Conservation (phyloP, 768 basidiomycete genomes). For the Tremella yokohamensis region DNA sequence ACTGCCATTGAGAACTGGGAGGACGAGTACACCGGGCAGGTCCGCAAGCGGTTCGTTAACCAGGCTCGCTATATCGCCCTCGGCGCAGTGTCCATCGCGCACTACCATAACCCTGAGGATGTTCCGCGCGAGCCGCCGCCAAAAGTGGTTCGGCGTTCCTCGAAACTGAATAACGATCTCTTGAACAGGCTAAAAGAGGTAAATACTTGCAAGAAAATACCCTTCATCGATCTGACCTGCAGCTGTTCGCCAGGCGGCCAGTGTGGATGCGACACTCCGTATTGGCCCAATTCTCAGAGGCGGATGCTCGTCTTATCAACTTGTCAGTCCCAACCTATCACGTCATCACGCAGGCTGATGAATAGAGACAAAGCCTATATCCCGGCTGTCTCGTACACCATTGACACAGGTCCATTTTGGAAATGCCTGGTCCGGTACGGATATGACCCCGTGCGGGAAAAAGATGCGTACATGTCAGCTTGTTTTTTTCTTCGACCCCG, state of each 20-base stretch:
- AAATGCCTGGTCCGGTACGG: constrained; percentile 80
- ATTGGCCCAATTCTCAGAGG: constrained; percentile 70
- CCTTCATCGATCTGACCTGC: background rate
- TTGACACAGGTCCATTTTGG: constrained; percentile 90
- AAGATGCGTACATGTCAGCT: constrained; percentile 70
- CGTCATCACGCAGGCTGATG: constrained; percentile 6
- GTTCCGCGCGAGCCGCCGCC: constrained; percentile 50
- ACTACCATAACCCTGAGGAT: constrained; percentile 16
- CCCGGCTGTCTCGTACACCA: constrained; percentile 78
- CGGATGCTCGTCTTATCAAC: constrained; percentile 67
- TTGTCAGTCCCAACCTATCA: constrained; percentile 58
- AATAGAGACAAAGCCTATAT: constrained; percentile 74
- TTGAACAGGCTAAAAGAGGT: constrained; percentile 38
- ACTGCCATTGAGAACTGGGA: constrained; percentile 22
- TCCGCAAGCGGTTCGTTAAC: constrained; percentile 29
- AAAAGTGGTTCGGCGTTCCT: constrained; percentile 64
- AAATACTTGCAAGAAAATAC: background rate
- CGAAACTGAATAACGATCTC: constrained; percentile 60
- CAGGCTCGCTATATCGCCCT: constrained; percentile 16
- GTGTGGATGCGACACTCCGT: constrained; percentile 86
- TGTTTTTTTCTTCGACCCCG: background rate
- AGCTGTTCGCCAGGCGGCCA: constrained; percentile 62
- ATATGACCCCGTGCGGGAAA: constrained; percentile 81
- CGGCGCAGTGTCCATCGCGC: constrained; percentile 19
- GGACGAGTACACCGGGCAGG: constrained; percentile 28